phyloP scores from a whole-genome alignment of 257 asterid genomes.

The Paraleonurus japonicus region DNA sequence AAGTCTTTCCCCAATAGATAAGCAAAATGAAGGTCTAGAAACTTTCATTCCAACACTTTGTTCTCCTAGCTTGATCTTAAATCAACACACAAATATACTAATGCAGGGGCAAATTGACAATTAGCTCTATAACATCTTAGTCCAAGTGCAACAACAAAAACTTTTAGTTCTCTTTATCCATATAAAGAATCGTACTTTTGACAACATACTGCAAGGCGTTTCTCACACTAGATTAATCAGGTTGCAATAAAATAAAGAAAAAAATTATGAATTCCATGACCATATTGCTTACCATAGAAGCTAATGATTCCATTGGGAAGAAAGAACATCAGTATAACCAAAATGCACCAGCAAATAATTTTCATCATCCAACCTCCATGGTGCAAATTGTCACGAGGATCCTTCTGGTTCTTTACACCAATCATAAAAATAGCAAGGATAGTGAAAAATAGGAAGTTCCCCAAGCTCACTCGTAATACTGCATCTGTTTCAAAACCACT shows the following conservation, averaged over 20 bases:
- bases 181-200: background rate
- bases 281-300: constrained; percentile 69
- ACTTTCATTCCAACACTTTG: background rate
- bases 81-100: background rate
- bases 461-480: constrained; percentile 92
- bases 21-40: background rate
- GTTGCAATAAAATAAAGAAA: background rate
- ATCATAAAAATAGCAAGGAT: constrained; percentile 74
- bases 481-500: constrained; percentile 99
- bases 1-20: background rate
- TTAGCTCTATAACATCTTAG: constrained; percentile 5
- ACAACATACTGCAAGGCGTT: background rate
- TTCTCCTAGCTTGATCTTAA: background rate
- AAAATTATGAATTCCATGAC: background rate
- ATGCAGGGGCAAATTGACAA: background rate
- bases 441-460: constrained; percentile 89
- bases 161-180: background rate
- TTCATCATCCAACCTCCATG: constrained; percentile 99
- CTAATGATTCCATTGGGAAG: constrained; percentile 80
- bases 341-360: constrained; percentile 78
- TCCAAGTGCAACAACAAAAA: background rate
- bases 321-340: constrained; percentile 89
- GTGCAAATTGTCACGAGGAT: constrained; percentile 87
- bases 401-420: constrained; percentile 87
- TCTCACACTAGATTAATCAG: background rate